Percentiles rank a stretch among this genome's conserved stretches.
phyloP scores from a whole-genome alignment of 1,284 basidiomycete species.

The Rhizoctonia solani region DNA sequence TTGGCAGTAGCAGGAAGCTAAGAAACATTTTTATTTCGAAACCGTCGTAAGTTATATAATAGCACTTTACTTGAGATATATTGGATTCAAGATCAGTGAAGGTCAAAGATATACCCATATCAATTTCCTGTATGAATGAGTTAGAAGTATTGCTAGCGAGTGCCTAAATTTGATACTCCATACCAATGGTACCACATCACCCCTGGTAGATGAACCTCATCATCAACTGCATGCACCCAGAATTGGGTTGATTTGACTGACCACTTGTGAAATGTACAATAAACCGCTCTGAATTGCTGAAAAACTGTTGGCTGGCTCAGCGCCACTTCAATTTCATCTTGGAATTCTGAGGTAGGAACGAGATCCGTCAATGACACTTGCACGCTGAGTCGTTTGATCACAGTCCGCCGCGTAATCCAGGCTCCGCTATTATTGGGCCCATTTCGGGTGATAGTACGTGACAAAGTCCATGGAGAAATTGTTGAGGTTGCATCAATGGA shows the following conservation, averaged over 20 bases:
- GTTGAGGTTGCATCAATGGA: not conserved
- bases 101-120: not conserved
- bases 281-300: not conserved
- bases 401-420: not conserved
- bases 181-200: not conserved
- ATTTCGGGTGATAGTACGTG: not conserved
- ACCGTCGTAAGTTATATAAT: not conserved
- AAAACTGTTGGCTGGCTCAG: not conserved
- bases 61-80: not conserved
- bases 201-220: not conserved
- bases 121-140: not conserved
- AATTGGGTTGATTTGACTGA: not conserved
- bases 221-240: not conserved
- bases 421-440: not conserved
- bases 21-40: not conserved
- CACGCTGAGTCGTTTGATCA: not conserved
- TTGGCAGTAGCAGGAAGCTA: not conserved
- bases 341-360: not conserved
- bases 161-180: not conserved
- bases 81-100: not conserved
- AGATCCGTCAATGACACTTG: not conserved
- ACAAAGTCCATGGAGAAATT: not conserved
- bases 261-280: not conserved
- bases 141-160: not conserved
- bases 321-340: not conserved